phyloP scores from a whole-genome alignment of 768 basidiomycete genomes.

The Suillus weaverae region DNA sequence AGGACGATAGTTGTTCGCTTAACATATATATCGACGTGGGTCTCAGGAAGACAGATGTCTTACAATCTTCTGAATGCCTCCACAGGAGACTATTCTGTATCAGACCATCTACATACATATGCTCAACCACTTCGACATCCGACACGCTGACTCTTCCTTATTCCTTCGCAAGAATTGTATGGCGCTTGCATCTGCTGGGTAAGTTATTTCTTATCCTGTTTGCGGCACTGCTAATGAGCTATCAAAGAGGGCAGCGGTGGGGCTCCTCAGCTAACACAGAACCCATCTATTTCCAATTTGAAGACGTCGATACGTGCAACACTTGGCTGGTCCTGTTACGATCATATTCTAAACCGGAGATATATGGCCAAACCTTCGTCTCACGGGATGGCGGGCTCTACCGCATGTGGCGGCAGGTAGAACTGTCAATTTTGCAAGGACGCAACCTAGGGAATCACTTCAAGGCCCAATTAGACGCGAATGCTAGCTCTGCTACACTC shows the following conservation, averaged over 20 bases:
- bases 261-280: constrained; percentile 51
- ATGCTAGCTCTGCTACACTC: constrained; percentile 26
- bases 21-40: constrained; percentile 77
- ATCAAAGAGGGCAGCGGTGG: constrained; percentile 59
- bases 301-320: constrained; percentile 59
- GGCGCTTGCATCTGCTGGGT: constrained; percentile 66
- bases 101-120: constrained; percentile 74
- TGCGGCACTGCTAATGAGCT: constrained; percentile 12
- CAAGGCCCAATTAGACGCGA: constrained; percentile 32
- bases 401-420: constrained; percentile 85
- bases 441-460: constrained; percentile 61
- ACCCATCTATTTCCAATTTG: constrained; percentile 75
- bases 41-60: constrained; percentile 3
- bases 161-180: constrained; percentile 78
- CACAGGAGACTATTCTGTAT: constrained; percentile 69
- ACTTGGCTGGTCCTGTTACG: constrained; percentile 81
- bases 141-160: constrained; percentile 70
- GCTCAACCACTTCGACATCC: constrained; percentile 78
- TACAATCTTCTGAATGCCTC: constrained; percentile 14
- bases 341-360: constrained; percentile 79
- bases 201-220: constrained; percentile 20
- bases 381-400: constrained; percentile 71
- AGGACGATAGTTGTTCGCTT: constrained; percentile 64
- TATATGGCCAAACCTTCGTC: constrained; percentile 62
- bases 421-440: constrained; percentile 71